Conservation (phyloP, 2,329 filamentous ascomycete genomes). For the Nigrospora osmanthi region DNA sequence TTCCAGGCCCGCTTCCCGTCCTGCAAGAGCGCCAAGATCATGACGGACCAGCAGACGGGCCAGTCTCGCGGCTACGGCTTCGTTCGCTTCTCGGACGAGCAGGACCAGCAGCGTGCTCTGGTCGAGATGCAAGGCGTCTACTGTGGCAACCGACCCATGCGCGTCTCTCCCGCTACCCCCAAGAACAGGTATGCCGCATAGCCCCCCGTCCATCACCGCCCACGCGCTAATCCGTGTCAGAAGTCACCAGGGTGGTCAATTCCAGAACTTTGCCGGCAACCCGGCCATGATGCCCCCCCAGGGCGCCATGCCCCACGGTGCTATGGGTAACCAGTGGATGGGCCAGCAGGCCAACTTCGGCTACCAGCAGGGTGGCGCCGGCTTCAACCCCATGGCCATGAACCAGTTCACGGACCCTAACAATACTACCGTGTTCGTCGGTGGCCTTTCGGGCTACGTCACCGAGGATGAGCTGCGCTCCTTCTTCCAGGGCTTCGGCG, state of each 20-base stretch:
- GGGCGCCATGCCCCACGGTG: constrained; percentile 32
- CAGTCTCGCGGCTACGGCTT: constrained; percentile 98
- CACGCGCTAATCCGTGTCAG: constrained; percentile 8
- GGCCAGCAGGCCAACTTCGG: constrained; percentile 29
- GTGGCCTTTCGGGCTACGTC: constrained; percentile 93
- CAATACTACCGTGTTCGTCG: constrained; percentile 98
- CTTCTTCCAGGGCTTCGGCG: constrained; percentile 99
- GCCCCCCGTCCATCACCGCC: too few relatives aligned
- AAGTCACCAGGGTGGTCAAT: constrained; percentile 32
- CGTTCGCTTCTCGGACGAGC: constrained; percentile 91
- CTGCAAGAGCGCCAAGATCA: constrained; percentile 99
- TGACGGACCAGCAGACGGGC: constrained; percentile 96
- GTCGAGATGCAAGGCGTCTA: constrained; percentile 99
- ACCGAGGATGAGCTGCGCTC: constrained; percentile 99
- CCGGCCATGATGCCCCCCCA: constrained; percentile 27
- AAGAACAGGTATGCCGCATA: constrained; percentile 63
- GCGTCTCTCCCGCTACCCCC: constrained; percentile 93
- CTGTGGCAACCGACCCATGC: constrained; percentile 97
- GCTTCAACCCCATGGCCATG: constrained; percentile 57
- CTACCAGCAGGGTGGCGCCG: constrained; percentile 28
- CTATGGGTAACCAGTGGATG: constrained; percentile 27
- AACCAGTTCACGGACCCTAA: constrained; percentile 99
- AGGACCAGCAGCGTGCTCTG: constrained; percentile 90
- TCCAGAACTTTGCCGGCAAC: constrained; percentile 24
- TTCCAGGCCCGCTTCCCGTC: constrained; percentile 95